Conservation (phyloP, 208 protist genomes). For the Porcisia hertigi region DNA sequence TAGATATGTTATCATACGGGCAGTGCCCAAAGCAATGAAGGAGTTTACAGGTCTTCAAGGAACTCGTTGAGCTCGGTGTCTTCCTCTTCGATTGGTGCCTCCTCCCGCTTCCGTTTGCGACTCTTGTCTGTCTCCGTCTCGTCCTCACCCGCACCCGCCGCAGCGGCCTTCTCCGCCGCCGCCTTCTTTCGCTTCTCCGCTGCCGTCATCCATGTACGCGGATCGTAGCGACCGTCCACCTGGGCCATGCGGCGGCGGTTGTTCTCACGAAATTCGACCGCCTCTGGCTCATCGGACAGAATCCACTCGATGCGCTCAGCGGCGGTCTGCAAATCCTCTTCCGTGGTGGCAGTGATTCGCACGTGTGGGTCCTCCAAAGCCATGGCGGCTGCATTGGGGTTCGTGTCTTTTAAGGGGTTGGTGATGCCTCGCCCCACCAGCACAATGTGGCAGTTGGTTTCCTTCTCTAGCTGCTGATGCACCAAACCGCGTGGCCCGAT, state of each 20-base stretch:
- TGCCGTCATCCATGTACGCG: conserved; percentile 85
- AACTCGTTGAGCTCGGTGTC: conserved; percentile 81
- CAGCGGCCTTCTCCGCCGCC: conserved; percentile 25
- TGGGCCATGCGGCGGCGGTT: conserved; percentile 89
- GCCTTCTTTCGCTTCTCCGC: conserved; percentile 39
- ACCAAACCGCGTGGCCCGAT: conserved; percentile 87
- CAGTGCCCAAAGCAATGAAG: not conserved
- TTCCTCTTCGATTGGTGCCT: conserved; percentile 34
- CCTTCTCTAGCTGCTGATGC: conserved; percentile 88
- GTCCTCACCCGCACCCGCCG: conserved; percentile 11
- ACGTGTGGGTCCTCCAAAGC: conserved; percentile 90
- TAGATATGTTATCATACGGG: not conserved
- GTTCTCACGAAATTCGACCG: conserved; percentile 87
- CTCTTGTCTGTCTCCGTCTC: conserved; percentile 24
- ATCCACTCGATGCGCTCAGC: conserved; percentile 93
- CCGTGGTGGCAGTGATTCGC: conserved; percentile 86
- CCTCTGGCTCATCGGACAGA: conserved; percentile 89
- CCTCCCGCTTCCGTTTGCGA: conserved; percentile 50
- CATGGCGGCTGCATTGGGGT: conserved; percentile 62
- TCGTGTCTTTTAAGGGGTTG: conserved; percentile 87
- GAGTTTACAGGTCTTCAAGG: conserved; percentile 65
- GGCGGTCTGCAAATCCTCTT: conserved; percentile 84
- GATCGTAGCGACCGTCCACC: conserved; percentile 91
- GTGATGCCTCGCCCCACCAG: conserved; percentile 92
- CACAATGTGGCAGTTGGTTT: conserved; percentile 89